Conservation (phyloP, 768 basidiomycete species). For the Serendipita vermifera region DNA sequence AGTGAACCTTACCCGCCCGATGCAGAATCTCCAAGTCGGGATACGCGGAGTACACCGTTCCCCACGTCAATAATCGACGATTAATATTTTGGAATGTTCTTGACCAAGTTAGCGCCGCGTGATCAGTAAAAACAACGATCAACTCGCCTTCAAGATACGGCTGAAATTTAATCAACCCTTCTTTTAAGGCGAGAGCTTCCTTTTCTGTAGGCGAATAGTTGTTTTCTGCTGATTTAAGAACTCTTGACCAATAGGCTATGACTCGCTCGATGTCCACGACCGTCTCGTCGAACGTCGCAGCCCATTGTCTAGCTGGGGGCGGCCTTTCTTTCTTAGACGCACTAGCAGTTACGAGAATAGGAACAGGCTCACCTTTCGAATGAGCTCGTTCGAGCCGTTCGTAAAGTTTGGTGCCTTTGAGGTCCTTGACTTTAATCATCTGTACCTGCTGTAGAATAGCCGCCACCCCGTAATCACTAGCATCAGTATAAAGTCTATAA, state of each 20-base stretch:
- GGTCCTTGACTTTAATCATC: conserved; percentile 16
- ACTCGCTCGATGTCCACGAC: conserved; percentile 24
- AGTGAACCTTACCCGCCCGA: conserved; percentile 28
- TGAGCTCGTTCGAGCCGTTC: conserved; percentile 15
- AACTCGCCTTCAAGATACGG: conserved; percentile 27
- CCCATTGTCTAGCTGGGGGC: conserved; percentile 13
- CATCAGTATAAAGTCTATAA: conserved; percentile 29
- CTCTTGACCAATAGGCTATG: conserved; percentile 23
- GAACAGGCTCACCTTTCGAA: conserved; percentile 11
- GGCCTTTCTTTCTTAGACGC: conserved; percentile 11
- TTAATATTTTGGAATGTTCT: conserved; percentile 29
- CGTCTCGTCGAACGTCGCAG: conserved; percentile 22
- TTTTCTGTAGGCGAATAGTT: conserved; percentile 30
- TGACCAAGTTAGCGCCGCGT: conserved; percentile 26
- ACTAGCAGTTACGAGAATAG: conserved; percentile 12
- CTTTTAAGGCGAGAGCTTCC: conserved; percentile 29
- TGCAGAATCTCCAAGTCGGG: conserved; percentile 28
- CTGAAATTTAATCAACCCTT: conserved; percentile 28
- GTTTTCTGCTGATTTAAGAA: conserved; percentile 24
- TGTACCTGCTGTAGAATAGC: conserved; percentile 20
- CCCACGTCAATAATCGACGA: conserved; percentile 27
- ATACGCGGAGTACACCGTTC: conserved; percentile 26
- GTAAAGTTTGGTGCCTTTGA: conserved; percentile 19
- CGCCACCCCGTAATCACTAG: conserved; percentile 18
- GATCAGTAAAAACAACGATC: conserved; percentile 19